Conservation (phyloP, 441 rosid species). For the Populus hybrid region DNA sequence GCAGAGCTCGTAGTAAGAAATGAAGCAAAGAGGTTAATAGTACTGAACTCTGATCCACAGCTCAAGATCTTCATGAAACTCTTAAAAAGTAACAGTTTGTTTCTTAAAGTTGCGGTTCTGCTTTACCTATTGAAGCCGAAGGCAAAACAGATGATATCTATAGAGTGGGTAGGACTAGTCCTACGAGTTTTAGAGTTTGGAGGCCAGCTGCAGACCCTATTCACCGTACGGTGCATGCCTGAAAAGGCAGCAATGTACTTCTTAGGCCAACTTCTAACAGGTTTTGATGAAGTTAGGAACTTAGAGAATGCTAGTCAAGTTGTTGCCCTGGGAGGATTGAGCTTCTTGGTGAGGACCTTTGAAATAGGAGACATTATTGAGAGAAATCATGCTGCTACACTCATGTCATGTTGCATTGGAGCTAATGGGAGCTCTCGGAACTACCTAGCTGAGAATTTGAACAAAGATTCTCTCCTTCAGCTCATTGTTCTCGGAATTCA, state of each 20-base stretch:
- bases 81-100: slow-evolving; percentile 42
- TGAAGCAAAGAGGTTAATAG: slow-evolving; percentile 30
- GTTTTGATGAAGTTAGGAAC: slow-evolving; percentile 56
- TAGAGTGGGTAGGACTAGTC: slow-evolving; percentile 48
- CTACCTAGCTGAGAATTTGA: slow-evolving; percentile 44
- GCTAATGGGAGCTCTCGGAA: slow-evolving; percentile 46
- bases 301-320: slow-evolving; percentile 54
- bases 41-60: slow-evolving; percentile 47
- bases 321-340: slow-evolving; percentile 52
- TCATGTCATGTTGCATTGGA: slow-evolving; percentile 41
- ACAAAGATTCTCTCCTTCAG: slow-evolving; percentile 45
- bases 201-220: slow-evolving; percentile 49
- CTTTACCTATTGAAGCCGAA: slow-evolving; percentile 51
- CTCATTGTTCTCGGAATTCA: slow-evolving; percentile 38
- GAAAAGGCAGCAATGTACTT: slow-evolving; percentile 55
- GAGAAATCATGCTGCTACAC: slow-evolving; percentile 36
- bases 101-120: slow-evolving; percentile 53
- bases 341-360: slow-evolving; percentile 32
- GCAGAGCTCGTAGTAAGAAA: slow-evolving; percentile 41
- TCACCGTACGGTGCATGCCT: slow-evolving; percentile 45
- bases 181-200: slow-evolving; percentile 66
- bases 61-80: slow-evolving; percentile 48
- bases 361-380: slow-evolving; percentile 33
- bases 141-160: slow-evolving; percentile 63
- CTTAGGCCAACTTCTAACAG: slow-evolving; percentile 50